Base-by-base conservation (phyloP, 2,329 filamentous ascomycete genomes). In the Venturia pyrina region DNA sequence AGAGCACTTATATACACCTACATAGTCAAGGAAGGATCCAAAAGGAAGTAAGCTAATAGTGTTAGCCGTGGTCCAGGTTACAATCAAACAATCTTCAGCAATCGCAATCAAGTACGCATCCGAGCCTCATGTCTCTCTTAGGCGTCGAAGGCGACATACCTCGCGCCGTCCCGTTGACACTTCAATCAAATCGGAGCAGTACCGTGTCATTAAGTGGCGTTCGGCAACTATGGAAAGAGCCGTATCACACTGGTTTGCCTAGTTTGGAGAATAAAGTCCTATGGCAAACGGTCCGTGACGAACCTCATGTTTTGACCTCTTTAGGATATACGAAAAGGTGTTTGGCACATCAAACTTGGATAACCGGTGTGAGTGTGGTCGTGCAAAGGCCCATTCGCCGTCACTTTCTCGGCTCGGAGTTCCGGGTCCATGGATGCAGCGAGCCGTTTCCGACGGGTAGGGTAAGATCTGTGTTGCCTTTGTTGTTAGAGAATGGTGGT, bases 81-180 rank as follows among this genome's bases (percentile, higher is more conserved):
- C 53, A n/a, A 59, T 57, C 53, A 59, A 59, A 59, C 53, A 15
- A 53, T 37, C 53, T 32, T n/a, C 53, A 59, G 28, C 24, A 56
- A 37, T 37, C 53, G 53, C 19, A 57, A 17, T 24, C 53, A 59
- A 10, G 8, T 37, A 8, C 6, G 3, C 53, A 3, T n/a, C 53
- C 28, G 53, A 37, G 5, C 28, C 53, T 59, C 53, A 37, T 24
- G 10, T 53, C 48, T 50, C 21, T 53, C 19, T 59, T 37, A 37
- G 32, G 24, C 53, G 53, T 21, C 28, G 11, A 37, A 59, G 50
- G 15, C 53, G 19, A 59, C 53, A n/a, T 21, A 37, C 28, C 53
- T 59, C 32, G 15, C 53, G 28, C 53, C 53, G 53, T 37, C 32
- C 53, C 53, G 53, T 59, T 24, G 24, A n/a, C 53, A 34, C 32